Evolutionary conservation across 768 basidiomycete species (phyloP).

Genomic region (Krasilnikovozyma curviuscula): DNA sequence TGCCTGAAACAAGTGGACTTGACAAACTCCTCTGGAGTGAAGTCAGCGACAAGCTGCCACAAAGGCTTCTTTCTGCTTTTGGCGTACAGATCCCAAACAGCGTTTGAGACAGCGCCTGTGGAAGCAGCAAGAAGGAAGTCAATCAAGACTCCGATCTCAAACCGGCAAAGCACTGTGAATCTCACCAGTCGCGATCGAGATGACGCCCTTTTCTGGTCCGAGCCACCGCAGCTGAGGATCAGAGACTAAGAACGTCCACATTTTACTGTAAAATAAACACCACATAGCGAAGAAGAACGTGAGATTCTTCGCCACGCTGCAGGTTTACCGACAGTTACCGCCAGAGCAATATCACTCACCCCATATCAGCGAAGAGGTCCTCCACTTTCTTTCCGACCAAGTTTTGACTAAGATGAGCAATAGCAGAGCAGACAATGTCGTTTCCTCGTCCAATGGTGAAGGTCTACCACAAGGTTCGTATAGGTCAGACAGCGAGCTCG

Average conservation of each 20-base stretch:
- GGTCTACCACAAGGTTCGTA: constrained; percentile 70
- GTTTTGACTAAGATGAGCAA: constrained; percentile 57
- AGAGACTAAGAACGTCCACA: constrained; percentile 68
- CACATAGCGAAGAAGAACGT: too few species aligned
- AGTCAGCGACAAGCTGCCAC: constrained; percentile 85
- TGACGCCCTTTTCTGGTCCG: constrained; percentile 16
- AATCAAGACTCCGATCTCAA: neutral
- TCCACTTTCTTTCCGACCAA: constrained; percentile 66
- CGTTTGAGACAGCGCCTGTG: constrained; percentile 72
- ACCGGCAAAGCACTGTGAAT: neutral
- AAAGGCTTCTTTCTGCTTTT: constrained; percentile 60
- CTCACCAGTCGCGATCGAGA: neutral
- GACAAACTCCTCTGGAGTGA: constrained; percentile 37
- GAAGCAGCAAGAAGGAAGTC: neutral
- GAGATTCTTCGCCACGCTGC: too few species aligned
- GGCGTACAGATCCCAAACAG: constrained; percentile 75
- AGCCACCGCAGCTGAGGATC: constrained; percentile 85
- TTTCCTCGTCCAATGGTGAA: constrained; percentile 90
- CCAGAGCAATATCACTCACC: too few species aligned
- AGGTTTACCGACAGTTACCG: too few species aligned
- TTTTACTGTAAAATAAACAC: too few species aligned
- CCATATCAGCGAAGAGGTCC: constrained; percentile 72
- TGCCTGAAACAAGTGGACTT: constrained; percentile 6
- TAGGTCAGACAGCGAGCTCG: neutral
- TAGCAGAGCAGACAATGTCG: constrained; percentile 76